These are phyloP conservation scores for Monosporascus sp. DNA, from an alignment of 2,329 filamentous ascomycete species.

Conservation along the genomic window DNA sequence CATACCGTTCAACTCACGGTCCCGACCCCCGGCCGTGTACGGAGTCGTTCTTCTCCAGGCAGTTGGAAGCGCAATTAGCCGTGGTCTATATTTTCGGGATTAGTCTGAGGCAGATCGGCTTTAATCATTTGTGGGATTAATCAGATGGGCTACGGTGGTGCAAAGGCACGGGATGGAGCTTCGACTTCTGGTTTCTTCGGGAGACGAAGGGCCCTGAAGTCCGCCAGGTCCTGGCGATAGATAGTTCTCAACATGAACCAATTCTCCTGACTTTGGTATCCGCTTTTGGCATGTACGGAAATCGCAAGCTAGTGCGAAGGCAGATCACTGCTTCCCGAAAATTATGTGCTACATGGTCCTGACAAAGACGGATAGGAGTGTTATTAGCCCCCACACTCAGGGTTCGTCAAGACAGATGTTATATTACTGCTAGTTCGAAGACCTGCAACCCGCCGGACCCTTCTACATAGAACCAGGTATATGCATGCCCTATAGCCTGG, in stretches of 20 bases:
- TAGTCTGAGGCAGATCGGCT: background rate
- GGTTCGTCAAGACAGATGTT: too few relatives aligned
- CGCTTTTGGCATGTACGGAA: background rate
- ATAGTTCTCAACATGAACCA: background rate
- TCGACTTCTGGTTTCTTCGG: background rate
- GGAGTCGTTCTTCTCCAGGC: slow-evolving; percentile 5
- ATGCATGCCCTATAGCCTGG: too few relatives aligned
- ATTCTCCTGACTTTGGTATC: background rate
- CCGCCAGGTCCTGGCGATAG: background rate
- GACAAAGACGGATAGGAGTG: too few relatives aligned
- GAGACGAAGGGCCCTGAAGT: background rate
- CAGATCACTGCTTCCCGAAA: too few relatives aligned
- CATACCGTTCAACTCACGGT: slow-evolving; percentile 19
- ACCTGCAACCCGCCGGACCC: too few relatives aligned
- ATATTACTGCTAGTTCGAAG: too few relatives aligned
- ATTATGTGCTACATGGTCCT: too few relatives aligned
- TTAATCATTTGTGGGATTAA: background rate
- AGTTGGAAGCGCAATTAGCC: background rate
- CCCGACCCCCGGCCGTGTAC: slow-evolving; percentile 22
- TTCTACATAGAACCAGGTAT: too few relatives aligned
- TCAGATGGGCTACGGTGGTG: background rate
- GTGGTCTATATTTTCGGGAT: background rate
- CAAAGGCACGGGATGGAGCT: background rate
- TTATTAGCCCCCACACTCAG: too few relatives aligned
- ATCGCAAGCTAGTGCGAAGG: too few relatives aligned